phyloP scores from a whole-genome alignment of 805 yeast genomes.

The Candida oleophila region DNA sequence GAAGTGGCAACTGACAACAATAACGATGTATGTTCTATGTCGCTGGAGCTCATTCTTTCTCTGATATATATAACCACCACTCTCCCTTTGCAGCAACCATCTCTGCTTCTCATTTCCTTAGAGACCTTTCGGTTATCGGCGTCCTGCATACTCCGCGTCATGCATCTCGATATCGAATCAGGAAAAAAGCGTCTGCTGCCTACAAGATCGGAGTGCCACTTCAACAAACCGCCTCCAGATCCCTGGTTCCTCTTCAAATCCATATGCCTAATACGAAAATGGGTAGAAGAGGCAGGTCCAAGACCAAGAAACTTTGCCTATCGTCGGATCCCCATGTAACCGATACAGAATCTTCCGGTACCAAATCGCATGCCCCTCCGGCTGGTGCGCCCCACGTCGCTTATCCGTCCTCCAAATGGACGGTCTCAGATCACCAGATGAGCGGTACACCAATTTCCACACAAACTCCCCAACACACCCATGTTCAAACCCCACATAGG shows the following conservation, averaged over 20 bases:
- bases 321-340: conserved; percentile 3
- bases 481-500: neutral
- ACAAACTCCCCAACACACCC: neutral
- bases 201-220: neutral
- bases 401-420: neutral
- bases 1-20: neutral
- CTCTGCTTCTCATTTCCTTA: too few species aligned
- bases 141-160: neutral
- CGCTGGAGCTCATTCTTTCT: conserved; percentile 8
- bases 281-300: conserved; percentile 8
- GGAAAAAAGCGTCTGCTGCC: neutral
- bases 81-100: too few species aligned
- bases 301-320: conserved; percentile 7
- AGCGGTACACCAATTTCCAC: neutral
- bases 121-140: conserved; percentile 9
- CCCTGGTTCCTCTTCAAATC: neutral
- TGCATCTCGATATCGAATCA: neutral
- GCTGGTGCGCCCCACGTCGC: neutral
- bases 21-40: conserved; percentile 6
- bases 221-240: too few species aligned
- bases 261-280: conserved; percentile 3
- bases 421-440: neutral
- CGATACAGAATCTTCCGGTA: neutral
- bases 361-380: neutral
- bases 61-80: too few species aligned